phyloP scores from a whole-genome alignment of 495 filamentous ascomycete species.

The Hypoxylon perforatum region DNA sequence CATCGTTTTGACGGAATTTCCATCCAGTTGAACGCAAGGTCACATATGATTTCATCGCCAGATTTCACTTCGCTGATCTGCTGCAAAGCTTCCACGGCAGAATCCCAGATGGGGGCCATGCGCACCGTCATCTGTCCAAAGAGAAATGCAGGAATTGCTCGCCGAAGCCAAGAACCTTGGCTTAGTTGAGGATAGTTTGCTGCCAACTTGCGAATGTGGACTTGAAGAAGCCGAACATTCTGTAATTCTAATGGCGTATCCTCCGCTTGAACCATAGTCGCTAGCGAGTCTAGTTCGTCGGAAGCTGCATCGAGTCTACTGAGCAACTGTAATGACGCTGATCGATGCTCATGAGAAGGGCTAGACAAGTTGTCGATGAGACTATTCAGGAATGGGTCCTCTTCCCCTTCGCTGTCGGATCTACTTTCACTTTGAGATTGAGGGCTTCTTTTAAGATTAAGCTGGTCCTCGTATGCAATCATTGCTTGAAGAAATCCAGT shows the following conservation, averaged over 20 bases:
- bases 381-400: conserved; percentile 67
- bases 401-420: conserved; percentile 55
- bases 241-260: conserved; percentile 79
- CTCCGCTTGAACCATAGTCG: conserved; percentile 75
- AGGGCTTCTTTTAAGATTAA: conserved; percentile 50
- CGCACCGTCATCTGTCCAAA: conserved; percentile 91
- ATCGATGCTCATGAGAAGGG: conserved; percentile 75
- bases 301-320: conserved; percentile 54
- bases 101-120: conserved; percentile 85
- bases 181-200: conserved; percentile 66
- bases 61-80: conserved; percentile 74
- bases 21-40: conserved; percentile 84
- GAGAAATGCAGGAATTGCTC: conserved; percentile 80
- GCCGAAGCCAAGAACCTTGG: conserved; percentile 71
- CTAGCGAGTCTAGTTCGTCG: conserved; percentile 56
- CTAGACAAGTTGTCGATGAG: conserved; percentile 77
- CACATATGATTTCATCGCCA: conserved; percentile 78
- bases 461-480: conserved; percentile 66
- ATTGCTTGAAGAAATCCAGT: conserved; percentile 75
- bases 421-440: conserved; percentile 44
- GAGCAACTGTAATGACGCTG: conserved; percentile 76
- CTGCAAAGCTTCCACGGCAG: conserved; percentile 78
- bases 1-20: conserved; percentile 64
- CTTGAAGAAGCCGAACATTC: conserved; percentile 77
- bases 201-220: conserved; percentile 83